Conservation (phyloP, 768 basidiomycete species). For the Phanerochaete sordida region DNA sequence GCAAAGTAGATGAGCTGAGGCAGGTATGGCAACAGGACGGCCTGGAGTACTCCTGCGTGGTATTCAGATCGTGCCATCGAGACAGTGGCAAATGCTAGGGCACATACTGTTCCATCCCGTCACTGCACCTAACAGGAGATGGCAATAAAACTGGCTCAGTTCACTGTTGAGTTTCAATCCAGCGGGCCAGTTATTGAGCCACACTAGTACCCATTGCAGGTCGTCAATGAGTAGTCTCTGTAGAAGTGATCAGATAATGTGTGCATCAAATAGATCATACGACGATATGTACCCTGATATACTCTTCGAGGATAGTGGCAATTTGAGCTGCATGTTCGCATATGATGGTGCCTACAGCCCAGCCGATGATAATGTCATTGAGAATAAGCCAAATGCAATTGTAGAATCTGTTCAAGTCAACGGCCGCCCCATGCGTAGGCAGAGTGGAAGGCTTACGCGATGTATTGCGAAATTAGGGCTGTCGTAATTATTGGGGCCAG, state of each 20-base stretch:
- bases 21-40: conserved; percentile 30
- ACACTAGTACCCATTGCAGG: conserved; percentile 55
- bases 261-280: conserved; percentile 25
- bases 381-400: conserved; percentile 88
- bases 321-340: conserved; percentile 58
- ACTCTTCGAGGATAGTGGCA: conserved; percentile 25
- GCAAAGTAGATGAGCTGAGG: conserved; percentile 31
- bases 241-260: neutral
- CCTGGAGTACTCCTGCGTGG: conserved; percentile 21
- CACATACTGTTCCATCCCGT: conserved; percentile 70
- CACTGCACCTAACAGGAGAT: conserved; percentile 62
- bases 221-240: conserved; percentile 5
- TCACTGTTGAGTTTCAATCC: conserved; percentile 96
- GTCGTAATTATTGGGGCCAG: conserved; percentile 11
- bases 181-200: conserved; percentile 95
- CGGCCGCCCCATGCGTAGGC: neutral
- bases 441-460: conserved; percentile 43
- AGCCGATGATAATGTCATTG: conserved; percentile 87
- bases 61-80: conserved; percentile 4
- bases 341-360: conserved; percentile 67
- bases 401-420: conserved; percentile 60
- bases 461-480: conserved; percentile 49
- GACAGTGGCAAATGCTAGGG: too few species aligned
- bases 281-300: conserved; percentile 25
- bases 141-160: conserved; percentile 82